phyloP scores from a whole-genome alignment of 805 yeast species.

The Candida caryicola region DNA sequence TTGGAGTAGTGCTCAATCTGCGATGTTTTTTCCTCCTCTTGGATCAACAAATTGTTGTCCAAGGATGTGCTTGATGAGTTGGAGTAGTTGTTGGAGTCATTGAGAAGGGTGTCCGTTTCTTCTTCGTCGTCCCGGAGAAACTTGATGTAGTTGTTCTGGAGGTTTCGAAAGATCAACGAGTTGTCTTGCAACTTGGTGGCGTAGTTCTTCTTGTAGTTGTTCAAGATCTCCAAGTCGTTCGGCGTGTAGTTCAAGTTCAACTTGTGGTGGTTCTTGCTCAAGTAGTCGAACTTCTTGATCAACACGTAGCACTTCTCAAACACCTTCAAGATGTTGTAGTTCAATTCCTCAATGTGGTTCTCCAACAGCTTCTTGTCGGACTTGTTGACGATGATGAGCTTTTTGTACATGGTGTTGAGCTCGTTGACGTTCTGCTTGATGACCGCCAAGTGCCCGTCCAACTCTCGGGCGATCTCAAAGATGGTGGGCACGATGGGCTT shows the following conservation, averaged over 20 bases:
- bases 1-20: slow-evolving; percentile 52
- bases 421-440: slow-evolving; percentile 56
- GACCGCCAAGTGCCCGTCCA: slow-evolving; percentile 58
- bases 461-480: slow-evolving; percentile 66
- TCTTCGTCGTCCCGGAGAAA: slow-evolving; percentile 79
- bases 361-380: slow-evolving; percentile 78
- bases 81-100: slow-evolving; percentile 1
- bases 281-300: slow-evolving; percentile 60
- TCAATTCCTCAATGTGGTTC: slow-evolving; percentile 71
- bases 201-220: slow-evolving; percentile 77
- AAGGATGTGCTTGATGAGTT: slow-evolving; percentile 2
- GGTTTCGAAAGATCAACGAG: slow-evolving; percentile 74
- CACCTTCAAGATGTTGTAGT: slow-evolving; percentile 67
- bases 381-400: slow-evolving; percentile 82
- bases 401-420: slow-evolving; percentile 70
- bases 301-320: slow-evolving; percentile 78
- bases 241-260: slow-evolving; percentile 35
- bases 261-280: slow-evolving; percentile 41
- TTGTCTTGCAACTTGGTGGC: slow-evolving; percentile 81
- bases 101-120: slow-evolving; percentile 33
- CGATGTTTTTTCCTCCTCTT: slow-evolving; percentile 26
- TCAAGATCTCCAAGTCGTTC: slow-evolving; percentile 62
- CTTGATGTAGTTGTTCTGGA: slow-evolving; percentile 87
- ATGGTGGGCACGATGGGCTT: slow-evolving; percentile 74
- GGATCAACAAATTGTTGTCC: slow-evolving; percentile 7